These are phyloP conservation scores for Diaporthe vaccinii DNA, from an alignment of 2,329 filamentous ascomycete genomes.

Conservation along the genomic window DNA sequence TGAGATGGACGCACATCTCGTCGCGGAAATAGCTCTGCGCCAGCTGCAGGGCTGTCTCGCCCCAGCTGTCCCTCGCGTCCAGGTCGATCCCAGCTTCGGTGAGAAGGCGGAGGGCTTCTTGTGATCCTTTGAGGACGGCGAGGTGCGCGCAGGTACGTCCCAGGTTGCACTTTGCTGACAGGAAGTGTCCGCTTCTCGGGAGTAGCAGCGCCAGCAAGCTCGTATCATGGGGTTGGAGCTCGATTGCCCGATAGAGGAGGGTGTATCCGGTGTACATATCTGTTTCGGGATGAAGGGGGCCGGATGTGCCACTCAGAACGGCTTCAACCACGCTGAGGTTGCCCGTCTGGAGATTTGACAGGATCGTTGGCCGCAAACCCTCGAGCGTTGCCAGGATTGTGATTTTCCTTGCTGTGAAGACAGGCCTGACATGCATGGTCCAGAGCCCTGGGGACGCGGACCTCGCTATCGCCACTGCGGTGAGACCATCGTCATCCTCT, in stretches of 20 bases:
- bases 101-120: background rate
- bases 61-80: background rate
- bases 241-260: background rate
- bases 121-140: background rate
- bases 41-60: background rate
- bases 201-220: background rate
- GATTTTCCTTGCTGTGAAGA: background rate
- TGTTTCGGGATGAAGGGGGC: background rate
- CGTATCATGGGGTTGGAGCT: background rate
- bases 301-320: background rate
- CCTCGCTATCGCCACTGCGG: background rate
- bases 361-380: background rate
- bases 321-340: background rate
- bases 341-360: background rate
- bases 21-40: background rate
- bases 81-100: background rate
- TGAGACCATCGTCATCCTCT: background rate
- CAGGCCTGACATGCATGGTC: background rate
- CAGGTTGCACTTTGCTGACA: background rate
- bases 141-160: background rate
- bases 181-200: background rate
- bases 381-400: background rate
- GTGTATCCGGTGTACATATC: background rate
- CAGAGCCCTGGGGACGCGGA: background rate
- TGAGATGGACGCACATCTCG: no score